Base-by-base conservation (phyloP, 352 stramenopile species). In the Globisporangium ultimum region DNA sequence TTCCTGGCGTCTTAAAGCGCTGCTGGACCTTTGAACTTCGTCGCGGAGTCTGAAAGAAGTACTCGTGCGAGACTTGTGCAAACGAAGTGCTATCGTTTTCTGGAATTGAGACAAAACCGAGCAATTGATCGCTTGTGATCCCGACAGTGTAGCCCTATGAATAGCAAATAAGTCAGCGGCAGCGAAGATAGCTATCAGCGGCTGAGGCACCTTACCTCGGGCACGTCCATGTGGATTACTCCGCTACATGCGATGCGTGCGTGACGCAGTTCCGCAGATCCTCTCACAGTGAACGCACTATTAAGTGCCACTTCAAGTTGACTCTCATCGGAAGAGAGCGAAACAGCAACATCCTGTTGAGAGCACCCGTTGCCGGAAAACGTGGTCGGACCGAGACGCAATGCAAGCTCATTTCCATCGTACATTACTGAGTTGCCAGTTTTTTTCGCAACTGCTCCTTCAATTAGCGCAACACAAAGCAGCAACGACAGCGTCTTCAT, bases 31-130 rank as follows among this genome's bases (percentile, higher is more conserved):
- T 53, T 20, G 9, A 58, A 28, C 22, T 58, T 53, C 17, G 58
- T n/a, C 14, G 55, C 57, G 45, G 62, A 28, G 15, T 40, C 18
- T 40, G 66, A 59, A 68, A 77, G 68, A 53, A 70, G 52, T 57
- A 60, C 38, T 65, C 58, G 38, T 48, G 60, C 14, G 57, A 55
- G 48, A 69, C 48, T 28, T 66, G 52, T 40, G 59, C 66, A 15
- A 59, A 63, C 12, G 49, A 53, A 18, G 28, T 24, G 1, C 9
- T 10, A 10, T 51, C 50, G 0, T 53, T 47, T 1, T 42, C 13
- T 24, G 49, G 47, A 17, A 73, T 38, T 18, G n/a, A 42, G 24
- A 71, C 61, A 53, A 50, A 55, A 28, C 68, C 68, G 1, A 55
- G 48, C 17, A 76, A 41, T 4, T 24, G 51, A 7, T 68, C 51